Evolutionary conservation across 106 monocot genomes (phyloP), one percentile per base, ranked within the genome.

Genomic region (Hemerocallis citrina): DNA sequence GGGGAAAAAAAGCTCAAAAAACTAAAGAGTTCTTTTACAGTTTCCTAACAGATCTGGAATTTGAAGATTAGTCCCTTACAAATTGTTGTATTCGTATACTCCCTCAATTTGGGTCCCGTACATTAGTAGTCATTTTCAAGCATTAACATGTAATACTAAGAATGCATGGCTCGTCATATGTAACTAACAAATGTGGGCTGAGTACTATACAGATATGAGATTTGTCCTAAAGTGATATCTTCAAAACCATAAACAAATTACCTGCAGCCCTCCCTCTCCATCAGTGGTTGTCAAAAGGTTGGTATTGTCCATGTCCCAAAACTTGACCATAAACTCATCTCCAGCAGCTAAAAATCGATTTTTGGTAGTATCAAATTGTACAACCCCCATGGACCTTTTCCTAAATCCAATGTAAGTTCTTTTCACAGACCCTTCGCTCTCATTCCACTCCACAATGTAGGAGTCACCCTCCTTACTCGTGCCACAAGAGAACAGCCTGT

Each of bases 401-500:
- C 66, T 15, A 15, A 77, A 69, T 8, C 82, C 82, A 54, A 13
- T 7, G 58, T 74, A 82, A 27, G 44, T 40, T 46, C 70, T 28
- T 34, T 72, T 77, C 7, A 70, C 41, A 34, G 64, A 39, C 10
- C 77, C 77, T 56, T 77, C 65, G 24, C 36, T 64, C 38, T 69
- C 82, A 62, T 74, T 62, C 77, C 77, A 77, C 51, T 82, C 77
- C 21, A 77, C 72, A 45, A 74, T 63, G 47, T 43, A 70, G 55
- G 77, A 61, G 14, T 52, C 62, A 22, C 77, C 77, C 3, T 82
- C 82, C 54, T 73, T 70, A 33, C 68, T 70, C 28, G 74, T 78
- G n/a, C 82, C 82, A 62, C 82, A 82, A 30, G 74, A 77, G 52
- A 82, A 82, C 20, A 82, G 32, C 73, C 82, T 82, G 30, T 24